Conservation (phyloP, 345 rosid genomes). For the Citrus reticulata region DNA sequence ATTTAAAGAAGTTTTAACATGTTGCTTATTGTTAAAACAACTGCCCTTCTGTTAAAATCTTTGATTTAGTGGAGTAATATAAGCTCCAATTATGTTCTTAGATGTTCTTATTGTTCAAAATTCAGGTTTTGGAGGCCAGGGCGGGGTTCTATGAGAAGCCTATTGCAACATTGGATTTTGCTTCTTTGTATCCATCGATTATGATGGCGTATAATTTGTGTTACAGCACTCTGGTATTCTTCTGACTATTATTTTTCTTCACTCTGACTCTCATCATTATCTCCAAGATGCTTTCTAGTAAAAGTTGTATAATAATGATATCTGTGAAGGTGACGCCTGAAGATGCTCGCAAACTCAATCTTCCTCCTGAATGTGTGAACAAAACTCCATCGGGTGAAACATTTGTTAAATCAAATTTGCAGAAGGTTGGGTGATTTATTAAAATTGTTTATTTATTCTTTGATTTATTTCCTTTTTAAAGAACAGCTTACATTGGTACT, state of each 20-base stretch:
- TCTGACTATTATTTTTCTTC: constrained; percentile 6
- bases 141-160: constrained; percentile 95
- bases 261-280: neutral
- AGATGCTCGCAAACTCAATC: constrained; percentile 77
- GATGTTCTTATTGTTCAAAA: constrained; percentile 18
- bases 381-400: constrained; percentile 94
- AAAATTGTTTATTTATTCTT: neutral
- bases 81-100: neutral
- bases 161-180: constrained; percentile 95
- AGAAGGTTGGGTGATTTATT: constrained; percentile 50
- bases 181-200: constrained; percentile 95
- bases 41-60: neutral
- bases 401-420: constrained; percentile 82
- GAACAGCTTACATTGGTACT: neutral
- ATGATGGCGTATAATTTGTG: constrained; percentile 99
- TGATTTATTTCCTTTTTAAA: neutral
- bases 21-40: neutral
- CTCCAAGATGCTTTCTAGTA: constrained; percentile 1
- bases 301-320: constrained; percentile 18
- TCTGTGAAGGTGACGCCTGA: constrained; percentile 75
- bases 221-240: constrained; percentile 85
- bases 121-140: constrained; percentile 87
- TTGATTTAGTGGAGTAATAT: neutral
- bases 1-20: neutral
- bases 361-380: constrained; percentile 75